Evolutionary conservation across 75 land plant genomes (phyloP).

Genomic region (Cryptomeria japonica): DNA sequence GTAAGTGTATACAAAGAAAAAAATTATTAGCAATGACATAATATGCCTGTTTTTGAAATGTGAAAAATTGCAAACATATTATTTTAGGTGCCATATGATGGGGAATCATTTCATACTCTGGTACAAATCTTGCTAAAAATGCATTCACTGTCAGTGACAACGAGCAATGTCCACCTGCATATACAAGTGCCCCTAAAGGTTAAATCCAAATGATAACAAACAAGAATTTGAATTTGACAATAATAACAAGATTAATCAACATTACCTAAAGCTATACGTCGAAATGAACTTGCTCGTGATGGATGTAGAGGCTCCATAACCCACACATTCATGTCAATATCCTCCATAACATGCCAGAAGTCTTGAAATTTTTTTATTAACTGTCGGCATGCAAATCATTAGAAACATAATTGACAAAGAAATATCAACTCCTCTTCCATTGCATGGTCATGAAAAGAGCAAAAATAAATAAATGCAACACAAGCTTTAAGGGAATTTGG

Average conservation of each 20-base stretch:
- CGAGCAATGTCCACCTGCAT: slow-evolving; percentile 54
- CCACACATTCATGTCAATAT: slow-evolving; percentile 50
- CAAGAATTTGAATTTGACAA: not conserved
- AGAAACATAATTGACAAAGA: not conserved
- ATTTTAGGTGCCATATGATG: not conserved
- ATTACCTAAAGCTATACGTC: slow-evolving; percentile 52
- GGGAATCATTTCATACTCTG: slow-evolving; percentile 34
- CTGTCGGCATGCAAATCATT: slow-evolving; percentile 9
- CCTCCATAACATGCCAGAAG: slow-evolving; percentile 58
- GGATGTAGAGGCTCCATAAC: slow-evolving; percentile 56
- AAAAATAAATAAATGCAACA: not conserved
- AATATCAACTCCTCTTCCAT: not conserved
- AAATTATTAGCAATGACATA: not conserved
- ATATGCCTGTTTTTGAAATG: not conserved
- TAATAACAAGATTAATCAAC: not conserved
- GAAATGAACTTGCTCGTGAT: slow-evolving; percentile 42
- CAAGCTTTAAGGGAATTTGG: not conserved
- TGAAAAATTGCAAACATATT: not conserved
- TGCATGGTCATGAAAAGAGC: not conserved
- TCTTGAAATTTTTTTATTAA: slow-evolving; percentile 38
- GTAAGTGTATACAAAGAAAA: not conserved
- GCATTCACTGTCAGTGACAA: slow-evolving; percentile 46
- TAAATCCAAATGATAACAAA: not conserved
- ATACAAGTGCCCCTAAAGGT: not conserved
- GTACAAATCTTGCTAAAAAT: slow-evolving; percentile 43